Base-by-base conservation (phyloP, 2,329 filamentous ascomycete genomes). In the Torrubiella hemipterigena region DNA sequence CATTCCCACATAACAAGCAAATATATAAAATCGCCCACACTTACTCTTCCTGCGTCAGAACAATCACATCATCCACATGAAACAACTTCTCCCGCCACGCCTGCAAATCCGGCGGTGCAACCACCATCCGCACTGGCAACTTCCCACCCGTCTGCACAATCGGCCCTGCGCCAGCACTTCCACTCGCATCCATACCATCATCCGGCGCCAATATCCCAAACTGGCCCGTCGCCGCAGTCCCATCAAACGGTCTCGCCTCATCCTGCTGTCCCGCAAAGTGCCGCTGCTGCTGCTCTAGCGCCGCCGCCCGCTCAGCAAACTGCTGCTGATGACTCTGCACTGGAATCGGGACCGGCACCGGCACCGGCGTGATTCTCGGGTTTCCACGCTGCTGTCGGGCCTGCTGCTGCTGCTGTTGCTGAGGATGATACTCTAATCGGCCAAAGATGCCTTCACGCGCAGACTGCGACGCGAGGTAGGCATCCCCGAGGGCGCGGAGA, bases 21-120 rank as follows among this genome's bases (percentile, higher is more conserved):
- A n/a, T n/a, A n/a, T n/a, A n/a, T n/a, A n/a, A n/a, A n/a, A n/a
- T n/a, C n/a, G n/a, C n/a, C n/a, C n/a, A n/a, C n/a, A n/a, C 67
- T 40, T 67, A 83, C 76, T 87, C 69, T 39, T 85, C 77, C 50
- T 85, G 73, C 18, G 70, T 83, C 42, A 89, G 55, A 10, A 77
- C 69, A 36, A 87, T 79, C 27, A 67, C 70, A 27, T 81, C 75
- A 42, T 84, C 73, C n/a, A 85, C 76, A 46, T 81, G 67, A 51
- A 87, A 89, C 27, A 87, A 58, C 46, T 65, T 77, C 42, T 80
- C 64, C 31, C 82, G 65, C 82, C 82, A 89, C 38, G 63, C 59
- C 10, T 71, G 61, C 29, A 87, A 60, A 42, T 80, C 63, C 3
- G 80, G 79, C 23, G 81, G 81, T 44, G 81, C 60, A 7, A 73